Evolutionary conservation across 1,284 basidiomycete species (phyloP), one percentile per base, ranked within the genome.

Genomic region (Cryptococcus wingfieldii): DNA sequence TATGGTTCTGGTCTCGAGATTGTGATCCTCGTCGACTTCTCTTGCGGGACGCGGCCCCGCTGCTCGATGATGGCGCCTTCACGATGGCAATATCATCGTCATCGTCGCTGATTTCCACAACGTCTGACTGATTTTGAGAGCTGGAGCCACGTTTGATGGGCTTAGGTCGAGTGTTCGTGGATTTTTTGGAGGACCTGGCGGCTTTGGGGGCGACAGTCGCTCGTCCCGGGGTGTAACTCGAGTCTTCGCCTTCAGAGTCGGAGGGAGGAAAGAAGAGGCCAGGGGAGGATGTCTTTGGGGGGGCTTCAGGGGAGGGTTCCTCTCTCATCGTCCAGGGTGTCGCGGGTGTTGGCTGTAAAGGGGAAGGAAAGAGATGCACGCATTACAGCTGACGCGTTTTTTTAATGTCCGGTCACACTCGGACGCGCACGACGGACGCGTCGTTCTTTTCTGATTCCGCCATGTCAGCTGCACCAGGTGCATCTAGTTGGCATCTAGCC

Each of bases 251-350:
- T 47, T 71, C 69, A 2, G 66, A 68, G 49, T 70, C 68, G 28
- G 62, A 63, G 18, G 62, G 55, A 5, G 69, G 69, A 50, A 71
- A 71, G 62, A 71, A 71, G 34, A 71, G 64, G 51, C 68, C 69
- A 47, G 68, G 69, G 47, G 69, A 68, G 23, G 53, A 56, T 42
- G 42, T 19, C 43, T 54, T 53, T 23, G 23, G 18, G 27, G 45
- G 27, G 45, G 19, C 23, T n/a, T 46, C 45, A 10, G 44, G 14
- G 3, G 16, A 7, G 9, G 14, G 7, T 9, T 19, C 6, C 14
- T 19, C 14, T 3, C 16, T 5, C 42, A 44, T 18, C 13, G 46
- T 27, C 28, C 7, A 34, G 12, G 46, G 46, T 12, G 46, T 25
- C 12, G 19, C 16, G 27, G 19, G 16, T 42, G 45, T 10, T 4